Evolutionary conservation across 345 rosid genomes (phyloP).

Genomic region (Mangifera indica): DNA sequence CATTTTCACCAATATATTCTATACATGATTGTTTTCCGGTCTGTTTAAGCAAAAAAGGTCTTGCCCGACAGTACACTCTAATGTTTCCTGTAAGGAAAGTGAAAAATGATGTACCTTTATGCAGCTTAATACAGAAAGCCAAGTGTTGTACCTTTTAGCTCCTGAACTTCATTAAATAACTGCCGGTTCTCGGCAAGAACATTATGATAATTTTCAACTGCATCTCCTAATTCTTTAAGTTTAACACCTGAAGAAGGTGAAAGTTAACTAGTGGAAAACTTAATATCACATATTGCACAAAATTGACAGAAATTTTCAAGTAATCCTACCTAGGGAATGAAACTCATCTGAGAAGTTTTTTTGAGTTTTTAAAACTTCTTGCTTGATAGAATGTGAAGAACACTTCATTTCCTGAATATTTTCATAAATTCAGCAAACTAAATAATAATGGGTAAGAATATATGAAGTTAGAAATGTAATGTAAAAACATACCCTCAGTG

Average conservation of each 20-base stretch:
- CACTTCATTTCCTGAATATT: slow-evolving; percentile 60
- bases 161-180: slow-evolving; percentile 89
- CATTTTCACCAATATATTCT: slow-evolving; percentile 67
- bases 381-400: slow-evolving; percentile 58
- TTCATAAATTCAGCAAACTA: slow-evolving; percentile 17
- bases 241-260: slow-evolving; percentile 46
- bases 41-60: slow-evolving; percentile 78
- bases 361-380: slow-evolving; percentile 52
- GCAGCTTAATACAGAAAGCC: slow-evolving; percentile 4
- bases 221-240: slow-evolving; percentile 50
- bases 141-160: slow-evolving; percentile 66
- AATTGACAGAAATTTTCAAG: slow-evolving; percentile 2
- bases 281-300: not conserved
- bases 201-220: slow-evolving; percentile 63
- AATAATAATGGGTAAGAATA: slow-evolving; percentile 9
- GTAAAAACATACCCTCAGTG: slow-evolving; percentile 49
- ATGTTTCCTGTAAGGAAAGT: slow-evolving; percentile 66
- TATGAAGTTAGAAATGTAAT: not conserved
- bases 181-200: slow-evolving; percentile 80
- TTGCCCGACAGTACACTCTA: slow-evolving; percentile 79
- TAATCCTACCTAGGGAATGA: slow-evolving; percentile 51
- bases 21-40: slow-evolving; percentile 41
- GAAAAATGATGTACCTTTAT: not conserved
- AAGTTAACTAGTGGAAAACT: slow-evolving; percentile 9
- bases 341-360: slow-evolving; percentile 53